These are phyloP conservation scores for Agaricus subrufescens DNA, from an alignment of 768 basidiomycete species.

Conservation along the genomic window DNA sequence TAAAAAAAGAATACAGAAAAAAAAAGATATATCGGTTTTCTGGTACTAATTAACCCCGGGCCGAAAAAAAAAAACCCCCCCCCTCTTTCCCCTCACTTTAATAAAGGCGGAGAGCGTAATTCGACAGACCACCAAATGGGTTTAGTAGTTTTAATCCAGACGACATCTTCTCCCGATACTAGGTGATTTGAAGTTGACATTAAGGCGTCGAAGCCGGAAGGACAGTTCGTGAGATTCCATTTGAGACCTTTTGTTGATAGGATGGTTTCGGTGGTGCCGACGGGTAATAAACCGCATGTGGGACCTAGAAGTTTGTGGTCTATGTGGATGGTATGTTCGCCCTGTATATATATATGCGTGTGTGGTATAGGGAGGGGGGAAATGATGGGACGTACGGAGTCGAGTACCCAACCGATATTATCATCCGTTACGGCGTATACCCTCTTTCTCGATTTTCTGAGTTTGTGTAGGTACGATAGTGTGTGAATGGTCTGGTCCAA, in stretches of 20 bases:
- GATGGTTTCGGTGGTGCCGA: slow-evolving; percentile 73
- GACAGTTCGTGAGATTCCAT: slow-evolving; percentile 75
- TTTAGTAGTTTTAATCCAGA: slow-evolving; percentile 71
- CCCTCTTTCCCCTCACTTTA: background rate
- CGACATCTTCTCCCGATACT: slow-evolving; percentile 53
- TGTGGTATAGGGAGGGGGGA: background rate
- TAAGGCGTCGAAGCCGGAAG: slow-evolving; percentile 79
- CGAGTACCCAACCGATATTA: slow-evolving; percentile 86
- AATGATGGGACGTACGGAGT: slow-evolving; percentile 44
- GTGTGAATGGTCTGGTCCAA: slow-evolving; percentile 94
- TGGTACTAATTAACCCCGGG: too few species aligned
- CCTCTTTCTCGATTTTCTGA: slow-evolving; percentile 52
- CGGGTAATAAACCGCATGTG: slow-evolving; percentile 93
- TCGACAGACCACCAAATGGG: slow-evolving; percentile 93
- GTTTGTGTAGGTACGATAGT: slow-evolving; percentile 78
- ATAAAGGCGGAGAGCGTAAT: slow-evolving; percentile 30
- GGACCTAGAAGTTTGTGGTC: slow-evolving; percentile 72
- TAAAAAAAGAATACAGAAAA: background rate
- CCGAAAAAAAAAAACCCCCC: too few species aligned
- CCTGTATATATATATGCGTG: slow-evolving; percentile 38
- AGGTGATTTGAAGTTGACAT: slow-evolving; percentile 95
- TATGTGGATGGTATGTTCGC: slow-evolving; percentile 74
- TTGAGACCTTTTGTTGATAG: slow-evolving; percentile 81
- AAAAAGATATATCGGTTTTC: background rate
- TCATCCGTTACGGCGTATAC: slow-evolving; percentile 87